Conservation (phyloP, 805 yeast genomes). For the Wickerhamiella musiphila region DNA sequence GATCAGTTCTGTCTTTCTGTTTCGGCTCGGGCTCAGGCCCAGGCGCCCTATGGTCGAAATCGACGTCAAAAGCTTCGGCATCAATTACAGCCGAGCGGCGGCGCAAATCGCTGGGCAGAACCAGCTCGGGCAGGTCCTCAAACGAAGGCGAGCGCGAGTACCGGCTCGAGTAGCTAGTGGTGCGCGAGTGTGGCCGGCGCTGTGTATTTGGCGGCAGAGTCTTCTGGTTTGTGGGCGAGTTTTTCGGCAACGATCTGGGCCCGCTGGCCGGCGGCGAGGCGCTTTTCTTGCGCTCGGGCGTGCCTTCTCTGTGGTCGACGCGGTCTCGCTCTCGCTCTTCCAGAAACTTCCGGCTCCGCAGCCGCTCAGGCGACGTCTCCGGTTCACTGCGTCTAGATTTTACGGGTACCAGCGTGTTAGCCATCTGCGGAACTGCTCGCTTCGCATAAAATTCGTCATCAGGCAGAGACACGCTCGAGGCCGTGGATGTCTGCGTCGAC, state of each 20-base stretch:
- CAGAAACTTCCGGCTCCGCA: background rate
- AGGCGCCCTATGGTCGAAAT: background rate
- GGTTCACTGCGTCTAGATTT: background rate
- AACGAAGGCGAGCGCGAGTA: background rate
- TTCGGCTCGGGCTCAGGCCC: background rate
- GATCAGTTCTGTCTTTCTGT: background rate
- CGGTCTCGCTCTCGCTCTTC: background rate
- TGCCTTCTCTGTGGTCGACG: background rate
- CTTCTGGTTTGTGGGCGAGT: background rate
- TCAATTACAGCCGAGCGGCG: background rate
- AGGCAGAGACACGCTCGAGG: conserved; percentile 3
- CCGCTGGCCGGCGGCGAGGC: background rate
- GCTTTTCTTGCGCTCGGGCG: background rate
- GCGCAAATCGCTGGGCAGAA: background rate
- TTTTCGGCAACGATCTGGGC: background rate
- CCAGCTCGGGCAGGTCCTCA: background rate
- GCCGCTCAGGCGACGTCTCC: background rate
- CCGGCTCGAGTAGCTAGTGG: background rate
- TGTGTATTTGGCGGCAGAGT: background rate
- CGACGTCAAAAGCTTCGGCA: background rate
- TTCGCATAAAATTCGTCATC: conserved; percentile 5
- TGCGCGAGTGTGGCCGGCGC: background rate
- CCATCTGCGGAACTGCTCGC: background rate
- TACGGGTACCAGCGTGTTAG: background rate
- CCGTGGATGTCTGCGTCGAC: conserved; percentile 8